phyloP scores from a whole-genome alignment of 1,284 basidiomycete species.

The Malassezia globosa region DNA sequence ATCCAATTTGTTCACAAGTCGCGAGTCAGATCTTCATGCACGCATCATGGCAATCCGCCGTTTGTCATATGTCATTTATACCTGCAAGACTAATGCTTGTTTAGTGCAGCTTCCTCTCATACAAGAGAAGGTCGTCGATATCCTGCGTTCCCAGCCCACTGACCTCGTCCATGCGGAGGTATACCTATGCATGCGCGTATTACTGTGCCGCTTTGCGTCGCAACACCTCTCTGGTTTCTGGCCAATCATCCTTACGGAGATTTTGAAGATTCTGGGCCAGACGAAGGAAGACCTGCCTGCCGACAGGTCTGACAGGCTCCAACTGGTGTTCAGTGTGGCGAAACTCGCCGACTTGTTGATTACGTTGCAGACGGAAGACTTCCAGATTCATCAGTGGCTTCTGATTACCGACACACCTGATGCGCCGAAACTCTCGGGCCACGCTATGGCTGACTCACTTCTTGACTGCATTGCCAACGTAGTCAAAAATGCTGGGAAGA shows the following conservation, averaged over 20 bases:
- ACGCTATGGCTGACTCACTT: conserved; percentile 72
- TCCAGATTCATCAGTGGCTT: conserved; percentile 99
- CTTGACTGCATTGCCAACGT: conserved; percentile 54
- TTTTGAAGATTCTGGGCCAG: conserved; percentile 57
- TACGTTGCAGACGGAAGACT: conserved; percentile 86
- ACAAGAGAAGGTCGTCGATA: conserved; percentile 91
- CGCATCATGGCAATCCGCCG: conserved; percentile 80
- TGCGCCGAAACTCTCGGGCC: conserved; percentile 73
- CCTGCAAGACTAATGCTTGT: conserved; percentile 79
- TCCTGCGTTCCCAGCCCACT: conserved; percentile 63
- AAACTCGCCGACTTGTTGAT: conserved; percentile 87
- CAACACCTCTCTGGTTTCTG: conserved; percentile 90
- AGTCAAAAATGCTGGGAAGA: neutral
- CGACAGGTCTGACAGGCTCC: conserved; percentile 71
- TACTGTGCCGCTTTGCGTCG: conserved; percentile 79
- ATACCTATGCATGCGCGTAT: conserved; percentile 79
- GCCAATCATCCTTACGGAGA: conserved; percentile 86
- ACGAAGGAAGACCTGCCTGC: conserved; percentile 50
- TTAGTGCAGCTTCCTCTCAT: conserved; percentile 78
- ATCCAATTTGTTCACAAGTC: conserved; percentile 91
- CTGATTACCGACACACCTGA: conserved; percentile 97
- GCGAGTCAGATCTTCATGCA: conserved; percentile 80
- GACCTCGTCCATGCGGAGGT: conserved; percentile 79
- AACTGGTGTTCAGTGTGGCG: conserved; percentile 71
- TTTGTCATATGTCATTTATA: conserved; percentile 70